These are phyloP conservation scores for Cinnamomum micranthum DNA, from an alignment of 164 flowering plant species.

Conservation along the genomic window DNA sequence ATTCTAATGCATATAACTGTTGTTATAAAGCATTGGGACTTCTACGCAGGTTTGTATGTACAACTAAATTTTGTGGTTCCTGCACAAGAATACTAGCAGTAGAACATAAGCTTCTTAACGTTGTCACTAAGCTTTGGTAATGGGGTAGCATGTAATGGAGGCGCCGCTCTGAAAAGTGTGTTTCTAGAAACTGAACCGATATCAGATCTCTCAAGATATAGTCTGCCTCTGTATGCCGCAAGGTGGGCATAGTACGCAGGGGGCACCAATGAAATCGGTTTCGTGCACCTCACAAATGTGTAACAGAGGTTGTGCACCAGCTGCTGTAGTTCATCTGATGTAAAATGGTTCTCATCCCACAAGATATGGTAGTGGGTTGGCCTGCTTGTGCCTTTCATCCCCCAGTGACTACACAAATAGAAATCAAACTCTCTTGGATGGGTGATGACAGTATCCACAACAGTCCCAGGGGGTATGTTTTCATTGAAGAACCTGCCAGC, in stretches of 20 bases:
- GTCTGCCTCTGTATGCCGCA: constrained; percentile 90
- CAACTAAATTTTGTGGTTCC: not conserved
- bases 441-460: constrained; percentile 79
- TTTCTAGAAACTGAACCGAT: constrained; percentile 11
- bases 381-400: constrained; percentile 87
- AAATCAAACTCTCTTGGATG: constrained; percentile 91
- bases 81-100: constrained; percentile 42
- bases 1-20: not conserved
- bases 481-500: constrained; percentile 31
- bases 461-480: constrained; percentile 89
- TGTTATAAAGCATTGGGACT: not conserved
- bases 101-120: constrained; percentile 83
- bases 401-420: constrained; percentile 94
- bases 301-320: constrained; percentile 75
- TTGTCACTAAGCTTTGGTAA: constrained; percentile 70
- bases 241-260: constrained; percentile 94
- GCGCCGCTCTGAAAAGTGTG: constrained; percentile 52
- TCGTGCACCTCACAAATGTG: constrained; percentile 86
- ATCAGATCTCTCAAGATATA: constrained; percentile 75
- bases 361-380: constrained; percentile 85
- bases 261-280: constrained; percentile 91
- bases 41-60: not conserved
- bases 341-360: constrained; percentile 83
- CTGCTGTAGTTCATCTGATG: constrained; percentile 84
- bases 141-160: constrained; percentile 56